These are phyloP conservation scores for Botryotinia narcissicola DNA, from an alignment of 2,329 filamentous ascomycete genomes.

Conservation along the genomic window DNA sequence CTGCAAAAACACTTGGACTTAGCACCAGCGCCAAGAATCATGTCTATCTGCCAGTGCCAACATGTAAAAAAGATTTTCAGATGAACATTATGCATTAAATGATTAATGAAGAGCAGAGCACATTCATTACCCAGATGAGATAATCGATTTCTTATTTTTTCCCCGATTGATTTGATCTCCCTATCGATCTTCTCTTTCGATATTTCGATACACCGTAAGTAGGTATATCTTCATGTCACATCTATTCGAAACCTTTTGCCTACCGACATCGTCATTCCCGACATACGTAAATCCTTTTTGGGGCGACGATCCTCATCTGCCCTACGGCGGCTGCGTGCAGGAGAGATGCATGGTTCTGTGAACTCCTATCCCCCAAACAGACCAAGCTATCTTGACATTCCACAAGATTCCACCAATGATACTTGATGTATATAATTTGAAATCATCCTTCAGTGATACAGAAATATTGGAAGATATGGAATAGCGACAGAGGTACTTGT, in stretches of 20 bases:
- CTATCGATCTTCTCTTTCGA: background rate
- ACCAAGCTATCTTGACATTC: background rate
- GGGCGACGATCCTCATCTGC: constrained; percentile 29
- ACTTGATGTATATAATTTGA: background rate
- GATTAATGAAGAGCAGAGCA: background rate
- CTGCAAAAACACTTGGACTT: constrained; percentile 15
- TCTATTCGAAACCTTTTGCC: background rate
- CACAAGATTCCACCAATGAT: background rate
- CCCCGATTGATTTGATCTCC: background rate
- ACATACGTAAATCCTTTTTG: constrained; percentile 10
- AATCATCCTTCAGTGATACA: constrained; percentile 5
- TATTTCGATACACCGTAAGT: background rate
- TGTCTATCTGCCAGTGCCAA: background rate
- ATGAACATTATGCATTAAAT: background rate
- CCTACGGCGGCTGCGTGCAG: constrained; percentile 21
- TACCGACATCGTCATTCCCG: background rate
- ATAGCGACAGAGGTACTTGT: background rate
- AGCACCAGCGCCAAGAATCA: background rate
- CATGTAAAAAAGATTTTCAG: background rate
- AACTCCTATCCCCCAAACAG: constrained; percentile 9
- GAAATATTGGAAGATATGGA: background rate
- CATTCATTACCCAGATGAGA: background rate
- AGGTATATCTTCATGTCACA: constrained; percentile 11
- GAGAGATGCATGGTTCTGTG: constrained; percentile 14
- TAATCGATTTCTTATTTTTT: background rate